Evolutionary conservation across 371 early-diverging fungal genomes (phyloP), one percentile per base, ranked within the genome.

Genomic region (Apophysomyces variabilis): DNA sequence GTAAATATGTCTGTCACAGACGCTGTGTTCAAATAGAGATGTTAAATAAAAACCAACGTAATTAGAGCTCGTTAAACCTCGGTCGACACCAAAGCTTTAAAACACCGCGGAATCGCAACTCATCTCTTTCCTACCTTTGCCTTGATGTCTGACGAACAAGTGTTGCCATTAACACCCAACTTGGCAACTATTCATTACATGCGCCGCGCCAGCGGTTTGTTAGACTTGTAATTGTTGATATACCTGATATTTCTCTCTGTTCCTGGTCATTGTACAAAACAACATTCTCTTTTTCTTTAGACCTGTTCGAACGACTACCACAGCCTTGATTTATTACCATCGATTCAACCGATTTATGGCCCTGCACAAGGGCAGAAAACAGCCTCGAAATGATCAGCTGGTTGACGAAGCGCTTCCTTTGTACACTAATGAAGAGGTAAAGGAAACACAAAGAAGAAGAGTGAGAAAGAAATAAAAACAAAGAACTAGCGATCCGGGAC

Each of bases 291-390:
- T n/a, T 61, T 44, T 32, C 16, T 38, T 18, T 58, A 83, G 84
- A 36, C 84, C 84, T 38, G 77, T 76, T 11, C 73, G 80, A 60
- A 80, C 84, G 16, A 77, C 79, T 43, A 79, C 76, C n/a, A 83
- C 81, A 8, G 77, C 79, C 16, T 62, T 83, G 14, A 59, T 76
- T 11, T 83, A 80, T 64, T 80, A 79, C 56, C 79, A 83, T 60
- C 79, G 76, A 18, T 83, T 77, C 56, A 71, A 76, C 32, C 38
- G 54, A 13, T 79, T 77, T 63, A 80, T 80, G 73, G 44, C 65
- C 7, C 8, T 43, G 16, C 54, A 70, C 36, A 62, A 67, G 47
- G 62, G 64, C 57, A 47, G 54, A 46, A 9, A 26, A 43, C 43
- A 61, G 39, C 38, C 57, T 7, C 66, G 70, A 16, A 71, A 71